phyloP scores from a whole-genome alignment of 2,329 filamentous ascomycete genomes.

The Capronia epimyces region DNA sequence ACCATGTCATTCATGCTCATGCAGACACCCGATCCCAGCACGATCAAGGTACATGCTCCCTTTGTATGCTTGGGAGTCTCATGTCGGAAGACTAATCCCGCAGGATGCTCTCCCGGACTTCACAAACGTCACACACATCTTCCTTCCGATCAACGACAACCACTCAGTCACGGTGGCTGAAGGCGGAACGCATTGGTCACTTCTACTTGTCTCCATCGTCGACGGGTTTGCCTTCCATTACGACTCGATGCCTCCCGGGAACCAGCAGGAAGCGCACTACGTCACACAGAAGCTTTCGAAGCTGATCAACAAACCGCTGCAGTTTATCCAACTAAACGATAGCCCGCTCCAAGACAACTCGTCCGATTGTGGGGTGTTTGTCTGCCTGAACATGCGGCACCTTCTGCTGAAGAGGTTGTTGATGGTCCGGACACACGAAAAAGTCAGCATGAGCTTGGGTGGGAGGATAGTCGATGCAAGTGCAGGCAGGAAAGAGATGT shows the following conservation, averaged over 20 bases:
- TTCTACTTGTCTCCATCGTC: slow-evolving; percentile 80
- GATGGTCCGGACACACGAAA: slow-evolving; percentile 70
- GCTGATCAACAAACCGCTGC: slow-evolving; percentile 61
- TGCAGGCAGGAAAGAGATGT: slow-evolving; percentile 81
- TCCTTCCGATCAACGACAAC: slow-evolving; percentile 91
- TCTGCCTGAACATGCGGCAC: slow-evolving; percentile 91
- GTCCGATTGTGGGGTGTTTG: slow-evolving; percentile 91
- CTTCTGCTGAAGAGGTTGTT: slow-evolving; percentile 80
- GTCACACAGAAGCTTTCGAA: slow-evolving; percentile 64
- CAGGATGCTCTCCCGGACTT: slow-evolving; percentile 75
- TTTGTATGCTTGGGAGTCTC: too few relatives aligned
- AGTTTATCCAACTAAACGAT: slow-evolving; percentile 75
- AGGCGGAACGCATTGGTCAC: slow-evolving; percentile 88
- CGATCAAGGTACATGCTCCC: slow-evolving; percentile 45
- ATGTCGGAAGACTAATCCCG: too few relatives aligned
- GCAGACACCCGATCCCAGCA: slow-evolving; percentile 57
- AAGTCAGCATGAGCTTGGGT: slow-evolving; percentile 89
- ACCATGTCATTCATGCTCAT: slow-evolving; percentile 90
- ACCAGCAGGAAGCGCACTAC: slow-evolving; percentile 65
- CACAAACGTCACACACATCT: slow-evolving; percentile 76
- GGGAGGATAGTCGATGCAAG: slow-evolving; percentile 76
- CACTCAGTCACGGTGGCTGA: slow-evolving; percentile 71
- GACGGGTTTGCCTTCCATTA: slow-evolving; percentile 96
- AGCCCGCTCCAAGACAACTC: slow-evolving; percentile 87
- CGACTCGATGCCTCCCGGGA: slow-evolving; percentile 73